A percentile compares a stretch with the other conserved stretches of the same genome.
These are phyloP conservation scores for Botrytis galanthina DNA, from an alignment of 2,329 filamentous ascomycete species.

Conservation along the genomic window DNA sequence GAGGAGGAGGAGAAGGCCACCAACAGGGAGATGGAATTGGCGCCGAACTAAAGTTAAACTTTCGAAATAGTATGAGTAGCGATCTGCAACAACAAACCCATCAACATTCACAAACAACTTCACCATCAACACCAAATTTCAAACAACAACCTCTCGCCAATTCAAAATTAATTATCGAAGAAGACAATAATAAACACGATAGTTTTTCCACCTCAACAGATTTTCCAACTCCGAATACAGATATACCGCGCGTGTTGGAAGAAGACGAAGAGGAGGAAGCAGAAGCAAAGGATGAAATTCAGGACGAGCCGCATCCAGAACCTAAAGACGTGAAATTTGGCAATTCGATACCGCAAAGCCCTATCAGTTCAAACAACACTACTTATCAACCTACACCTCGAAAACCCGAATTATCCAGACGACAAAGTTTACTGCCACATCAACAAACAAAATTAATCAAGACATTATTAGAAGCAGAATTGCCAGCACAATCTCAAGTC, in stretches of 20 bases:
- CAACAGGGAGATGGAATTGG: slow-evolving; percentile 9
- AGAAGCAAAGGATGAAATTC: slow-evolving; percentile 13
- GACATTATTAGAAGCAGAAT: slow-evolving; percentile 49
- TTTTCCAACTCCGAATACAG: slow-evolving; percentile 37
- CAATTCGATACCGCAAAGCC: slow-evolving; percentile 5
- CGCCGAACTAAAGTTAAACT: slow-evolving; percentile 20
- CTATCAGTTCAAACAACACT: slow-evolving; percentile 7
- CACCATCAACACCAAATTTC: background rate
- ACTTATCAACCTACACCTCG: slow-evolving; percentile 12
- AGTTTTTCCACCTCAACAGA: slow-evolving; percentile 31
- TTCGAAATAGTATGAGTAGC: slow-evolving; percentile 18
- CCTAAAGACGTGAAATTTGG: slow-evolving; percentile 17
- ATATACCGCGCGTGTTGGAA: slow-evolving; percentile 32
- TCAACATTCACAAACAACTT: slow-evolving; percentile 11
- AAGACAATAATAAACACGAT: slow-evolving; percentile 30
- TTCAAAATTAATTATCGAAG: background rate
- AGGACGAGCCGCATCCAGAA: background rate
- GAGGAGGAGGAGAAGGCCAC: background rate
- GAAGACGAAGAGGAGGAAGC: slow-evolving; percentile 21
- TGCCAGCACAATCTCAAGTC: slow-evolving; percentile 40
- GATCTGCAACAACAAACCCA: slow-evolving; percentile 21
- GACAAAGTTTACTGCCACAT: slow-evolving; percentile 47
- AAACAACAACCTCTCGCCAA: slow-evolving; percentile 10
- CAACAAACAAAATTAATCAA: slow-evolving; percentile 50
- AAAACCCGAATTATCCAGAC: slow-evolving; percentile 33